Base-by-base conservation (phyloP, 805 yeast genomes). In the Metschnikowia anglica region DNA sequence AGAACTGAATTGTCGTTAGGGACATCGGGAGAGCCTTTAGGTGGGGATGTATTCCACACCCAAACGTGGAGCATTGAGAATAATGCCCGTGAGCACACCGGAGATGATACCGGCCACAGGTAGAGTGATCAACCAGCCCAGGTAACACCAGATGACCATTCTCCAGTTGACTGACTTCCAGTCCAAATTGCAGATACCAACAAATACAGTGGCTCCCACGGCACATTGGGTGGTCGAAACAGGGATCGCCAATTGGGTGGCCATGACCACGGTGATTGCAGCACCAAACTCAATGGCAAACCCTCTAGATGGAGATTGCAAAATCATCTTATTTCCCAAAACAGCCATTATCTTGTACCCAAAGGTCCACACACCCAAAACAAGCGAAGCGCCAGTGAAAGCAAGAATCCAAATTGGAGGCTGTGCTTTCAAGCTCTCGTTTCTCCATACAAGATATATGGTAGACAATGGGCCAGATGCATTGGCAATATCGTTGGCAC, bases 181-280 rank as follows among this genome's bases (percentile, higher is more conserved):
- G 56, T 80, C 85, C 53, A 67, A 68, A 71, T 84, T 85, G 66
- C 88, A 82, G 46, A 83, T 67, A 42, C 89, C 91, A 51, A 85
- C 86, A 55, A 77, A 79, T 5, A 84, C 87, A 29, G 86, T 81
- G 46, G 88, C 87, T 46, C 91, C 91, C 43, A 80, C 83, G 11
- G 88, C 87, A 60, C 81, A 76, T 63, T 84, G 90, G 4, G 91
- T 85, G 21, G 91, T 85, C 6, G 89, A 83, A 24, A 83, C 78
- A 34, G 91, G 91, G 49, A 84, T 79, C 4, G 74, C 68, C 49
- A 84, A 71, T 61, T 81, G 84, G 5, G 91, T 79, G 23, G 91
- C 90, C 79, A 85, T 76, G 34, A 82, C 81, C 8, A 81, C 77
- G 6, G 91, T 83, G 40, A 82, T 65, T 30, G 90, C 90, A 48